A percentile compares a stretch with the other conserved stretches of the same genome.
phyloP scores from a whole-genome alignment of 768 basidiomycete genomes.

The Auriscalpium vulgare region DNA sequence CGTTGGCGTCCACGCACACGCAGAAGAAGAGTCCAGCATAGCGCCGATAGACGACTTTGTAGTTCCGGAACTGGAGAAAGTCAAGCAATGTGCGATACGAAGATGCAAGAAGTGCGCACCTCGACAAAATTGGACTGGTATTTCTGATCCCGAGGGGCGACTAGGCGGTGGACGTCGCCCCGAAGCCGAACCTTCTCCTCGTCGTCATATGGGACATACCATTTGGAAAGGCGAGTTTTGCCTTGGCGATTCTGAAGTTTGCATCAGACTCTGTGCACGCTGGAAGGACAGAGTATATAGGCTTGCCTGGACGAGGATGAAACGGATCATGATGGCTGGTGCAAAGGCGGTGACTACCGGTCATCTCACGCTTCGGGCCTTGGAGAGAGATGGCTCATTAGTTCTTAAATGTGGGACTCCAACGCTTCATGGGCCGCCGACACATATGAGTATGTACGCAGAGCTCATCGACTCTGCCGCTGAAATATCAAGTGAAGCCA shows the following conservation, averaged over 20 bases:
- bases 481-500: no score
- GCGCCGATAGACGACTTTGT: constrained; percentile 94
- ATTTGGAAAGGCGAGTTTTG: constrained; percentile 94
- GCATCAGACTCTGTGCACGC: neutral
- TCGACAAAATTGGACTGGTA: constrained; percentile 99
- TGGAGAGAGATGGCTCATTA: no score
- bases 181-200: constrained; percentile 97
- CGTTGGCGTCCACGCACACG: constrained; percentile 94
- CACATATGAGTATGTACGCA: no score
- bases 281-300: neutral
- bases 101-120: constrained; percentile 36
- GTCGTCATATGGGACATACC: constrained; percentile 98
- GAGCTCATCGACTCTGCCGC: no score
- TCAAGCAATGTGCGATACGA: no score
- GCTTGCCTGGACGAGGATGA: constrained; percentile 90
- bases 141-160: constrained; percentile 96
- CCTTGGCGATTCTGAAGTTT: constrained; percentile 90
- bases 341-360: no score
- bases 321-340: constrained; percentile 70
- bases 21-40: constrained; percentile 99
- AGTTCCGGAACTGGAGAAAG: constrained; percentile 76
- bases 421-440: no score
- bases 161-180: constrained; percentile 92
- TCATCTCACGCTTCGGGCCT: no score
- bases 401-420: no score